phyloP scores from a whole-genome alignment of 306 rosid species.

The Castanea mollissima region DNA sequence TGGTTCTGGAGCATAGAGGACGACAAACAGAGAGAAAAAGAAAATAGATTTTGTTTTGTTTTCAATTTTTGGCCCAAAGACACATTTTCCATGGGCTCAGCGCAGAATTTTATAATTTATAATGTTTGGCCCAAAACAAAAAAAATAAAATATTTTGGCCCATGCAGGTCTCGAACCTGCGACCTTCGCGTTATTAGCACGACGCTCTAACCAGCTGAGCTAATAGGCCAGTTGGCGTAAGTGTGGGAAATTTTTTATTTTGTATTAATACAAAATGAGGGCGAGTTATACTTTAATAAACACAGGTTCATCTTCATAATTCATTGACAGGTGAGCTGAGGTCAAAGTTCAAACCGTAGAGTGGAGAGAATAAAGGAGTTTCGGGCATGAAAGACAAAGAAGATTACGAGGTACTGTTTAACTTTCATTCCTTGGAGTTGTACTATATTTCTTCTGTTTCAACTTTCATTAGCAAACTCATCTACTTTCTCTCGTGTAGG shows the following conservation, averaged over 20 bases:
- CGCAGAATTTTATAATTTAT: too few relatives aligned
- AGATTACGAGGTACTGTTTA: conserved; percentile 53
- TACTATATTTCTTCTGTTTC: neutral
- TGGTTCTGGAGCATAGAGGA: too few relatives aligned
- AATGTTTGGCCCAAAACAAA: too few relatives aligned
- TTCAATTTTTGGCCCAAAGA: too few relatives aligned
- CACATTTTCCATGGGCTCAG: too few relatives aligned
- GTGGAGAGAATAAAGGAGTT: neutral
- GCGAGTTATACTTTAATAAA: neutral
- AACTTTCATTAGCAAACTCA: neutral
- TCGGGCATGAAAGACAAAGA: conserved; percentile 54
- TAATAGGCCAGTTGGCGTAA: conserved; percentile 30
- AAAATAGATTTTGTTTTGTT: too few relatives aligned
- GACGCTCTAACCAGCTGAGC: conserved; percentile 78
- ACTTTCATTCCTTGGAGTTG: neutral
- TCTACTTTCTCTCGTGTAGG: neutral
- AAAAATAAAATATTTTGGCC: conserved; percentile 26
- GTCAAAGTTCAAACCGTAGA: neutral
- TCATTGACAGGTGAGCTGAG: neutral
- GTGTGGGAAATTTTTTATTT: rapidly evolving
- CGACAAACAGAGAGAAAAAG: too few relatives aligned
- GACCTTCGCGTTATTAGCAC: conserved; percentile 80
- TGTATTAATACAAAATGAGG: neutral
- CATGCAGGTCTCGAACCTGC: conserved; percentile 69
- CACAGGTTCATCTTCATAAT: neutral